These are phyloP conservation scores for Sordaria brevicollis DNA, from an alignment of 495 filamentous ascomycete genomes.

Conservation along the genomic window DNA sequence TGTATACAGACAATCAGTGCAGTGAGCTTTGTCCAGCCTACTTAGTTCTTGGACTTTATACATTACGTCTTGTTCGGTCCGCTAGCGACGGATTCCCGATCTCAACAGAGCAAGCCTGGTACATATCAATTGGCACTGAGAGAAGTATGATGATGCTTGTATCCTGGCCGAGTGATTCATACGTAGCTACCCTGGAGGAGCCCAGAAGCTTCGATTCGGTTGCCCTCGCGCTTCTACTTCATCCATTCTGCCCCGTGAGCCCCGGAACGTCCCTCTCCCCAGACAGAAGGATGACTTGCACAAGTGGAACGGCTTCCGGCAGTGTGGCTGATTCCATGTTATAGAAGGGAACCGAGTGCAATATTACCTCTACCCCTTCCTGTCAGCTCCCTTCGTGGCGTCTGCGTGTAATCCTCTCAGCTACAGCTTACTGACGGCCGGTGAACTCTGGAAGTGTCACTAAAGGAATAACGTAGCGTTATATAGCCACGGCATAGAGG, in stretches of 20 bases:
- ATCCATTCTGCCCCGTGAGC: background rate
- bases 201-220: background rate
- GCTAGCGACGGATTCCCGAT: no score
- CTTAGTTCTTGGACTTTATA: no score
- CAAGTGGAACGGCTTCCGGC: background rate
- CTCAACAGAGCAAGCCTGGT: background rate
- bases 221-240: no score
- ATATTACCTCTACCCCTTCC: background rate
- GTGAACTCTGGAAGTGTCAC: background rate
- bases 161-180: background rate
- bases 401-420: background rate
- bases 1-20: no score
- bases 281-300: background rate
- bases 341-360: background rate
- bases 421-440: no score
- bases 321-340: background rate
- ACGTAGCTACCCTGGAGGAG: background rate
- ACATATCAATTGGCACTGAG: background rate
- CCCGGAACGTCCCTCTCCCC: no score
- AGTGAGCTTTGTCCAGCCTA: no score
- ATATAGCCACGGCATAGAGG: background rate
- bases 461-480: background rate
- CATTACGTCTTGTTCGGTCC: no score
- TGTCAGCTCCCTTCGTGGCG: background rate
- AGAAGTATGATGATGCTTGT: background rate